phyloP scores from a whole-genome alignment of 202 grass and related monocot genomes.

The Digitaria exilis region DNA sequence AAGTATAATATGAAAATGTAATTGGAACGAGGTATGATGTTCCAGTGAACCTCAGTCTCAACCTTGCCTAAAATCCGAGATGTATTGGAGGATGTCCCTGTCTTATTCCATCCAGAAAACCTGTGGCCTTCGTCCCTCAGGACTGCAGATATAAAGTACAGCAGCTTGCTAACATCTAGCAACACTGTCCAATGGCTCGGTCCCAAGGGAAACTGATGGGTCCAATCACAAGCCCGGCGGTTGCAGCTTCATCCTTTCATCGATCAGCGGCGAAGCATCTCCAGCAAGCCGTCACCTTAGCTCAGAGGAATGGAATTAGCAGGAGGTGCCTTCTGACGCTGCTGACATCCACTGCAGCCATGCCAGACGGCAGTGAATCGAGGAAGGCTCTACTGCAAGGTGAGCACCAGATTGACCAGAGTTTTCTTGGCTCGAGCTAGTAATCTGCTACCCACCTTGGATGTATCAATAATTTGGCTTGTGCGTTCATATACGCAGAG shows the following conservation, averaged over 20 bases:
- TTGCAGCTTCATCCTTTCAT: constrained; percentile 48
- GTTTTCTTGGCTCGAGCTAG: background rate
- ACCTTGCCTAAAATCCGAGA: background rate
- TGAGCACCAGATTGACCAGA: background rate
- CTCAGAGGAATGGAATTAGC: constrained; percentile 54
- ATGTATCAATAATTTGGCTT: background rate
- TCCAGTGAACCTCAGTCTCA: background rate
- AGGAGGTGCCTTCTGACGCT: constrained; percentile 71
- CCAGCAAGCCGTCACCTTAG: constrained; percentile 26
- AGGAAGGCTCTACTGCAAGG: constrained; percentile 75
- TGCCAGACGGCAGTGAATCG: constrained; percentile 68
- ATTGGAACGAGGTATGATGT: no score
- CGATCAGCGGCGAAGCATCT: constrained; percentile 38
- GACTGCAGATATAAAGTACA: constrained; percentile 14
- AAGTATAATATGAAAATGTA: no score
- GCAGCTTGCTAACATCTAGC: background rate
- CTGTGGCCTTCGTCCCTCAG: constrained; percentile 30
- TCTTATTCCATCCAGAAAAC: constrained; percentile 39
- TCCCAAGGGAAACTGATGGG: constrained; percentile 35
- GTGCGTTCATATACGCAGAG: constrained; percentile 34
- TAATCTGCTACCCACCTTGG: background rate
- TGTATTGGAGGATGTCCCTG: background rate
- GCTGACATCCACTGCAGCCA: constrained; percentile 43
- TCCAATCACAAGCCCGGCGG: constrained; percentile 30
- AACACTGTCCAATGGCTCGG: background rate